phyloP scores from a whole-genome alignment of 495 filamentous ascomycete species.

The Aspergillus carlsbadensis region DNA sequence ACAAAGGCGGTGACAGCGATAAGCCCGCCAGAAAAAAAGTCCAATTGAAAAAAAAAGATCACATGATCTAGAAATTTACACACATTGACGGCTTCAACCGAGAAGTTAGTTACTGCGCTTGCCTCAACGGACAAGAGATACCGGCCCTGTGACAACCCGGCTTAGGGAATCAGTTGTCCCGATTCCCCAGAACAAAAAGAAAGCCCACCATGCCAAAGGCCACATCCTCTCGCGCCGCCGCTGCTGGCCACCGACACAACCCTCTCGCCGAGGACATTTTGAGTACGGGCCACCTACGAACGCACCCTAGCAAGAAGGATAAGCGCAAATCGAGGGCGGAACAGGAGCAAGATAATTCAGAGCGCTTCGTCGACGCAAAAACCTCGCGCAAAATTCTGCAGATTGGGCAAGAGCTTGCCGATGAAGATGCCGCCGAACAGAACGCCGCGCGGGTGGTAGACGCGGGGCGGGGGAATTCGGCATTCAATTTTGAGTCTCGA shows the following conservation, averaged over 20 bases:
- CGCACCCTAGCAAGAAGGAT: conserved; percentile 51
- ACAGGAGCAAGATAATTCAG: conserved; percentile 60
- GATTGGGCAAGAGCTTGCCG: conserved; percentile 78
- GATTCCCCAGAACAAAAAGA: background rate
- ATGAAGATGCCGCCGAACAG: conserved; percentile 65
- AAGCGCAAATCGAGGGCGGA: conserved; percentile 55
- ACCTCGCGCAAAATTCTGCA: conserved; percentile 83
- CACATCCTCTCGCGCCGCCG: conserved; percentile 38
- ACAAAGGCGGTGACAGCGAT: conserved; percentile 27
- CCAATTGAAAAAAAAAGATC: conserved; percentile 33
- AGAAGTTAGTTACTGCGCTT: background rate
- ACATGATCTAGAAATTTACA: conserved; percentile 44
- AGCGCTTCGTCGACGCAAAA: conserved; percentile 78
- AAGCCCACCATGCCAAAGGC: conserved; percentile 45
- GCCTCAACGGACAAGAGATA: background rate
- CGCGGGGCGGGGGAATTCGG: conserved; percentile 47
- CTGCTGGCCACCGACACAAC: conserved; percentile 58
- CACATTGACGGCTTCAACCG: conserved; percentile 27
- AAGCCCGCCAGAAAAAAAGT: conserved; percentile 20
- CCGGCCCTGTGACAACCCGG: background rate
- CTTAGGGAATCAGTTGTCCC: background rate
- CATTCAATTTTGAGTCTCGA: conserved; percentile 65
- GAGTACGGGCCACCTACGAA: conserved; percentile 59
- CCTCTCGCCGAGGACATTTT: conserved; percentile 71
- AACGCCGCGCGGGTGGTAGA: conserved; percentile 25